phyloP scores from a whole-genome alignment of 129 eudicot species.

The Helianthus annuus region DNA sequence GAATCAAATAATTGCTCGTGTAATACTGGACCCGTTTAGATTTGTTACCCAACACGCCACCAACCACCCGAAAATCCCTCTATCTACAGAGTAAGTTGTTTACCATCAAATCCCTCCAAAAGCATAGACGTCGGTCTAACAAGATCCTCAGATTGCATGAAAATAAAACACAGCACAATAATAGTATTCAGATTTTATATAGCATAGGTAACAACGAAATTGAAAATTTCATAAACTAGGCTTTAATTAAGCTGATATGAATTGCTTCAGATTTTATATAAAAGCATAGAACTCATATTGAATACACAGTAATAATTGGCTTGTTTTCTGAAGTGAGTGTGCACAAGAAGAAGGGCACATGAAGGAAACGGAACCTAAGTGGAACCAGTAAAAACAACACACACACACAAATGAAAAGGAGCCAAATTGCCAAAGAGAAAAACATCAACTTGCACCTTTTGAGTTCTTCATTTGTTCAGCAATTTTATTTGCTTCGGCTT shows the following conservation, averaged over 20 bases:
- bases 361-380: neutral
- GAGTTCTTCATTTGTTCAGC: conserved; percentile 55
- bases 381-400: neutral
- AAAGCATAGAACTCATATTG: neutral
- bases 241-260: neutral
- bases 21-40: too few relatives aligned
- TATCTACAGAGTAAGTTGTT: conserved; percentile 37
- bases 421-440: neutral
- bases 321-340: too few relatives aligned
- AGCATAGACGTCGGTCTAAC: conserved; percentile 59
- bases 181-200: neutral
- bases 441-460: conserved; percentile 45
- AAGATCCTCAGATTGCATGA: conserved; percentile 63
- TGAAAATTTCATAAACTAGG: neutral
- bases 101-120: conserved; percentile 97
- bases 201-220: neutral
- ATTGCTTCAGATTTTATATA: neutral
- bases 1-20: too few relatives aligned
- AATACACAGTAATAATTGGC: neutral
- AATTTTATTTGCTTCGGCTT: conserved; percentile 65
- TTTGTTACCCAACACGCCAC: too few relatives aligned
- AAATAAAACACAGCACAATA: conserved; percentile 10
- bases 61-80: too few relatives aligned
- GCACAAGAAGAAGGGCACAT: too few relatives aligned
- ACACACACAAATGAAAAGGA: neutral